Evolutionary conservation across 371 early-diverging fungal genomes (phyloP).

Genomic region (Globomyces sp.): DNA sequence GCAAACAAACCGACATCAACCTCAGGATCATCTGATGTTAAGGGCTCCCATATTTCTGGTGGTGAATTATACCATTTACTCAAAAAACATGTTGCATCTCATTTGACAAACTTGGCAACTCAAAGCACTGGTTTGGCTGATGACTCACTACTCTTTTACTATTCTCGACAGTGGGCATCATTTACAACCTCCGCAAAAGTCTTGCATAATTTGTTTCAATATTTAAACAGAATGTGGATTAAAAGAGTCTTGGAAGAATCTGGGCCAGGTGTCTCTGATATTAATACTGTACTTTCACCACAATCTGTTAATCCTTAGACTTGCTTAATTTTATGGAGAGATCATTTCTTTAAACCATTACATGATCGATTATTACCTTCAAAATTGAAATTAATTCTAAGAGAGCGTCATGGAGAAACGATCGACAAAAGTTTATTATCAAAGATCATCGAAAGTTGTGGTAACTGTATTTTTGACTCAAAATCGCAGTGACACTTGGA

Average conservation of each 20-base stretch:
- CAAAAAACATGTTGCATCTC: conserved; percentile 1
- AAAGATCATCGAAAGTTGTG: conserved; percentile 87
- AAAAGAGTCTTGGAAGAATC: conserved; percentile 94
- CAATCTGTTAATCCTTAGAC: conserved; percentile 48
- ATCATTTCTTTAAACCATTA: conserved; percentile 76
- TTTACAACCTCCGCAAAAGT: conserved; percentile 81
- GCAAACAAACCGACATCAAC: too few species aligned
- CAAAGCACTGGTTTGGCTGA: conserved; percentile 39
- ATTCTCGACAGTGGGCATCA: conserved; percentile 83
- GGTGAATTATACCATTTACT: conserved; percentile 11
- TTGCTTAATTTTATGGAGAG: conserved; percentile 84
- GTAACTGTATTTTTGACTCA: conserved; percentile 20
- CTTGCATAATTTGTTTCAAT: conserved; percentile 88
- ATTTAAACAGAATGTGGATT: conserved; percentile 97
- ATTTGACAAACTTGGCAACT: background rate
- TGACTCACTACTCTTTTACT: conserved; percentile 79
- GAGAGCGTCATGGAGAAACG: conserved; percentile 86
- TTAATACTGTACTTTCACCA: conserved; percentile 61
- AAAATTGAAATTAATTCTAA: conserved; percentile 77
- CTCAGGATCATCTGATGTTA: too few species aligned
- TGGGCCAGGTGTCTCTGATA: conserved; percentile 83
- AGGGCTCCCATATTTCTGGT: background rate
- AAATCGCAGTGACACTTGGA: conserved; percentile 70
- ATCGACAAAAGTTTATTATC: conserved; percentile 85
- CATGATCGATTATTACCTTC: conserved; percentile 78